A percentile compares a stretch with the other conserved stretches of the same genome.
These are phyloP conservation scores for Actinomortierella wolfii DNA, from an alignment of 371 early-diverging fungal genomes.

Conservation along the genomic window DNA sequence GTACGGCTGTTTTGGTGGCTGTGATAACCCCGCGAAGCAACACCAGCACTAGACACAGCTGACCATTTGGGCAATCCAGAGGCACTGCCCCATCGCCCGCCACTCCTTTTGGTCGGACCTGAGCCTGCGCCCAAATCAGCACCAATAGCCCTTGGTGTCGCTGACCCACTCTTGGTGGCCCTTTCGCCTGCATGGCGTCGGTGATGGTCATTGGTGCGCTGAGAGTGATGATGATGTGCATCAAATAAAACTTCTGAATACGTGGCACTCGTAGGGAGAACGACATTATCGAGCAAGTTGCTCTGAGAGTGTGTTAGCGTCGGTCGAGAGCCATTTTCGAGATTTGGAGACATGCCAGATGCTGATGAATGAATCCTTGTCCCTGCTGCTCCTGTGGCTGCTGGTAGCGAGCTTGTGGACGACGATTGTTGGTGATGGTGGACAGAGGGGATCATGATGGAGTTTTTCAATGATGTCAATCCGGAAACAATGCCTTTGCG, in stretches of 20 bases:
- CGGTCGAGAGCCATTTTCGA: neutral
- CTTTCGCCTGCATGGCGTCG: neutral
- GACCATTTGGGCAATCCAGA: no score
- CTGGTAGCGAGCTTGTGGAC: neutral
- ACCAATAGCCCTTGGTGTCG: no score
- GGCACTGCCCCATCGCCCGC: no score
- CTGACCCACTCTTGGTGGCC: no score
- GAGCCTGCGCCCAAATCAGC: no score
- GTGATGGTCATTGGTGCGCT: neutral
- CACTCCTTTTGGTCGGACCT: no score
- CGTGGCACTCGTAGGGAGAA: neutral
- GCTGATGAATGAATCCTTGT: neutral
- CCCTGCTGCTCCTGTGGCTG: neutral
- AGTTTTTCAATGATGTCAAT: conserved; percentile 38
- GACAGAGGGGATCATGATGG: conserved; percentile 43
- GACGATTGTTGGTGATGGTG: conserved; percentile 4
- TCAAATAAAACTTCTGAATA: neutral
- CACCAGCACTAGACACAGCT: no score
- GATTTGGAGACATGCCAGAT: no score
- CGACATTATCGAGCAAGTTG: conserved; percentile 18
- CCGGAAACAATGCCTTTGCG: conserved; percentile 33
- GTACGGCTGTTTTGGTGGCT: no score
- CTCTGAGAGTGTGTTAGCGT: conserved; percentile 14
- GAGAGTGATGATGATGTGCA: neutral
- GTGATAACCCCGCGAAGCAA: no score